A percentile compares a stretch with the other conserved stretches of the same genome.
Conservation (phyloP, 2,329 filamentous ascomycete species). For the Nemania serpens region DNA sequence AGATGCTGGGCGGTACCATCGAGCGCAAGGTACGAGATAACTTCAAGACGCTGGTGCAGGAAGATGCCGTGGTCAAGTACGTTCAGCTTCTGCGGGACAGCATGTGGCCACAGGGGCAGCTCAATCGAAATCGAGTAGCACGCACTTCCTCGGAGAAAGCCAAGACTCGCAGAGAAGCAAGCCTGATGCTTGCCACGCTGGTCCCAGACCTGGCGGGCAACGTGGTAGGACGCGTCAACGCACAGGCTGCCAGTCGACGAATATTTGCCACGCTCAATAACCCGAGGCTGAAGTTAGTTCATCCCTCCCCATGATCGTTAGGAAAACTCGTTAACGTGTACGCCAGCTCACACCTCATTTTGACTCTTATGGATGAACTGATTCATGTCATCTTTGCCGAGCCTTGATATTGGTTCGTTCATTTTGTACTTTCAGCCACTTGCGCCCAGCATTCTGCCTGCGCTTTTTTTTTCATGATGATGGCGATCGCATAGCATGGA, state of each 20-base stretch:
- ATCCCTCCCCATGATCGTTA: neutral
- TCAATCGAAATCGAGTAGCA: constrained; percentile 54
- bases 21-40: constrained; percentile 93
- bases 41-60: constrained; percentile 72
- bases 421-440: neutral
- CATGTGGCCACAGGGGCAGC: constrained; percentile 78
- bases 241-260: constrained; percentile 84
- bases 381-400: constrained; percentile 67
- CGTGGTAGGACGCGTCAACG: constrained; percentile 91
- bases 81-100: constrained; percentile 72
- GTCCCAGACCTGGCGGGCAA: constrained; percentile 89
- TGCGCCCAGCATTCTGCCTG: neutral
- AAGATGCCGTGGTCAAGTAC: constrained; percentile 79
- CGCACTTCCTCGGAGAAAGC: constrained; percentile 75
- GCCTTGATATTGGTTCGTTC: constrained; percentile 26
- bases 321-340: constrained; percentile 26
- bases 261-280: constrained; percentile 94
- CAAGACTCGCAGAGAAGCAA: constrained; percentile 83
- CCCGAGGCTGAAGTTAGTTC: constrained; percentile 78
- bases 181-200: constrained; percentile 84
- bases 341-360: constrained; percentile 68
- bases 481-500: constrained; percentile 29
- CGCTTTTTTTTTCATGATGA: constrained; percentile 9
- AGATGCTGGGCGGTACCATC: constrained; percentile 92
- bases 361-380: constrained; percentile 73